These are phyloP conservation scores for Mesotaenium endlicherianum DNA, from an alignment of 139 green algal species.

Conservation along the genomic window DNA sequence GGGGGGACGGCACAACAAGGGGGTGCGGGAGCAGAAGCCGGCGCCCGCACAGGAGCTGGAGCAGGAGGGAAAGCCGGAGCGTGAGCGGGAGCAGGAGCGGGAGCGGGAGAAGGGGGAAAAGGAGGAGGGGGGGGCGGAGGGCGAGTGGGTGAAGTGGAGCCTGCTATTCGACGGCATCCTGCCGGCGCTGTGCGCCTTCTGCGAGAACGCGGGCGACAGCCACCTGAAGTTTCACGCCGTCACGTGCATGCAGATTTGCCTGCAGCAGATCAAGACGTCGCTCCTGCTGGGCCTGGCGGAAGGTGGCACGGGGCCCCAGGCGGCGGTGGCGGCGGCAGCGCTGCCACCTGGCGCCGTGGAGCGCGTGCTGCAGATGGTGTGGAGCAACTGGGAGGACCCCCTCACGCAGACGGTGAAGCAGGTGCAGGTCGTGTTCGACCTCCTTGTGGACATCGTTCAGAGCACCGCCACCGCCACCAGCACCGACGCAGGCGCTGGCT, in stretches of 20 bases:
- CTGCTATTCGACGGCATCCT: slow-evolving; percentile 50
- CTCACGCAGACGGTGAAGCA: slow-evolving; percentile 56
- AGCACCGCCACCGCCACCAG: not conserved
- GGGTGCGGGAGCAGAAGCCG: not conserved
- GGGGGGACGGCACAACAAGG: no score
- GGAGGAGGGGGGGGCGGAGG: no score
- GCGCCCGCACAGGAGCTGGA: not conserved
- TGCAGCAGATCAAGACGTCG: slow-evolving; percentile 48
- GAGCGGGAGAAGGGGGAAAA: no score
- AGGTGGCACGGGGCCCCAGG: not conserved
- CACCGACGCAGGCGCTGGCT: not conserved
- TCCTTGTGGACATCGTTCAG: slow-evolving; percentile 19
- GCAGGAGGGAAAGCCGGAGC: not conserved
- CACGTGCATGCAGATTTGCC: slow-evolving; percentile 46
- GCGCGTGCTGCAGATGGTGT: slow-evolving; percentile 46
- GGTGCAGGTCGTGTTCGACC: slow-evolving; percentile 48
- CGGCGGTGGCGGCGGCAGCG: not conserved
- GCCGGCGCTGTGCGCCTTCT: slow-evolving; percentile 21
- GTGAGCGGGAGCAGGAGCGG: no score
- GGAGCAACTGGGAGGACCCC: slow-evolving; percentile 58
- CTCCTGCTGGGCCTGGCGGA: not conserved
- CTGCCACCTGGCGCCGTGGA: slow-evolving; percentile 2
- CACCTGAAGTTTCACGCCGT: slow-evolving; percentile 52
- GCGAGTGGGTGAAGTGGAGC: slow-evolving; percentile 29
- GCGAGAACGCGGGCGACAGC: slow-evolving; percentile 24